Conservation (phyloP, 78 protist genomes). For the slime mould (Dictyostelium discoideum) region dicty_2.7 NC_007090.3:4112501-4113000, state of each 20-base stretch:
- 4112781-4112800: conserved; percentile 81
- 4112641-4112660: conserved; percentile 74
- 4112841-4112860: conserved; percentile 79
- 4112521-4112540: conserved; percentile 69
- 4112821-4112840: conserved; percentile 79
- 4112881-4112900: conserved; percentile 17
- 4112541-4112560: conserved; percentile 78
- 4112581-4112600: conserved; percentile 82
- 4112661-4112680: conserved; percentile 83
- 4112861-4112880: conserved; percentile 65
- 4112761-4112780: conserved; percentile 27
- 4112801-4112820: conserved; percentile 83
- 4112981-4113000: conserved; percentile 67
- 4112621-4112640: conserved; percentile 72
- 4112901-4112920: conserved; percentile 31
- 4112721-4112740: conserved; percentile 78
- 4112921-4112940: conserved; percentile 17
- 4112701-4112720: conserved; percentile 42
- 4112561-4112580: conserved; percentile 72
- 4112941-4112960: conserved; percentile 83
- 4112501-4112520: conserved; percentile 66
- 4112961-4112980: conserved; percentile 72
- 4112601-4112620: conserved; percentile 81
- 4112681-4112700: conserved; percentile 67
- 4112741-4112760: conserved; percentile 38